A percentile compares a stretch with the other conserved stretches of the same genome.
Evolutionary conservation across 208 protist genomes (phyloP).

Genomic region (Trypanosoma grayi): DNA sequence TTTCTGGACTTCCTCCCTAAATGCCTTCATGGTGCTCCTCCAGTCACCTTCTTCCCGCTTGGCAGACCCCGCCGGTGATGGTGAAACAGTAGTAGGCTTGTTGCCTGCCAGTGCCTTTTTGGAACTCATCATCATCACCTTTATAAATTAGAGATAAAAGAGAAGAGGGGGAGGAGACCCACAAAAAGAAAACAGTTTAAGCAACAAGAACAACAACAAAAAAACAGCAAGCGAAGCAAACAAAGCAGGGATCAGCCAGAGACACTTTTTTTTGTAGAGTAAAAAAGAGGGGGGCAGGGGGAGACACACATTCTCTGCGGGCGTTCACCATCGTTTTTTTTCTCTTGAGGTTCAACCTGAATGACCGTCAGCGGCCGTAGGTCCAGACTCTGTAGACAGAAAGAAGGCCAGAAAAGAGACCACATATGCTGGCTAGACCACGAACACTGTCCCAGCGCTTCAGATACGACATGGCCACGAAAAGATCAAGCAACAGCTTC

Average conservation of each 20-base stretch:
- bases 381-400: slow-evolving; percentile 92
- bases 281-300: neutral
- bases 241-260: too few species aligned
- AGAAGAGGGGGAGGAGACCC: neutral
- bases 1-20: slow-evolving; percentile 16
- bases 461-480: slow-evolving; percentile 71
- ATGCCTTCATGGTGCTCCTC: slow-evolving; percentile 6
- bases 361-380: slow-evolving; percentile 66
- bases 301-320: neutral
- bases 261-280: too few species aligned
- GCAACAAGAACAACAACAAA: too few species aligned
- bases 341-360: neutral
- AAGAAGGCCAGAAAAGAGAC: slow-evolving; percentile 80
- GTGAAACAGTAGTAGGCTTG: neutral
- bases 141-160: neutral
- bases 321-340: slow-evolving; percentile 8
- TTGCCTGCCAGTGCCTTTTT: neutral
- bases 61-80: neutral
- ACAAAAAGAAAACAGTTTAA: too few species aligned
- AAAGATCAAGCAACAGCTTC: slow-evolving; percentile 87
- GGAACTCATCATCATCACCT: slow-evolving; percentile 7
- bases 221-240: too few species aligned
- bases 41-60: slow-evolving; percentile 13
- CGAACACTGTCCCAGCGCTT: slow-evolving; percentile 57
- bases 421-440: slow-evolving; percentile 67